A percentile compares a stretch with the other conserved stretches of the same genome.
Conservation (phyloP, 345 rosid species). For the Isatis tinctoria region DNA sequence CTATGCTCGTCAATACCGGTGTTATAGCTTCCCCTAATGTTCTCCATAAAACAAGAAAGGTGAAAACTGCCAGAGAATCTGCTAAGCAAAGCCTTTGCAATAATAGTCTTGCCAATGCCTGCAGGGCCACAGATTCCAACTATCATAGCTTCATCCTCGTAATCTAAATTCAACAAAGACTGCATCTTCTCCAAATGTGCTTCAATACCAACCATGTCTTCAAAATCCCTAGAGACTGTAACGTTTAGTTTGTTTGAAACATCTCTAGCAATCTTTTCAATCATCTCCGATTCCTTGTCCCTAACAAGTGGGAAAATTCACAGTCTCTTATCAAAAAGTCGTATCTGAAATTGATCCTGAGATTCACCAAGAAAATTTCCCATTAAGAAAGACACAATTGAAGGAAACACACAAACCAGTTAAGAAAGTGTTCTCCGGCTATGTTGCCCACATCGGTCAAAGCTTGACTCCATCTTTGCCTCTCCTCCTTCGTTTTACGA, state of each 20-base stretch:
- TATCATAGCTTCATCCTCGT: background rate
- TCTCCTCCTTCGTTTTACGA: background rate
- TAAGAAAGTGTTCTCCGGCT: background rate
- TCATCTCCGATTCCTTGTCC: constrained; percentile 7
- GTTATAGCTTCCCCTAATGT: background rate
- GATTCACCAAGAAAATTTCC: too few relatives aligned
- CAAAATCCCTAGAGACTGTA: background rate
- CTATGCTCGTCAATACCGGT: too few relatives aligned
- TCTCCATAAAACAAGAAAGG: background rate
- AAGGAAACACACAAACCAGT: background rate
- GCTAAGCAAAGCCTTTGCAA: background rate
- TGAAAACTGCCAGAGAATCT: background rate
- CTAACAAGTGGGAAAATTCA: background rate
- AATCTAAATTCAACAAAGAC: background rate
- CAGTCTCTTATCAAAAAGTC: too few relatives aligned
- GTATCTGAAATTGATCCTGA: too few relatives aligned
- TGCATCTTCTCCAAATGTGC: background rate
- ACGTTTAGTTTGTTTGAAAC: background rate
- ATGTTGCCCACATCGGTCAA: background rate
- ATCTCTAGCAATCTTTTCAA: constrained; percentile 9
- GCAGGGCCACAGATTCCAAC: constrained; percentile 5
- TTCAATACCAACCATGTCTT: constrained; percentile 12
- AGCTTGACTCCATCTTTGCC: background rate
- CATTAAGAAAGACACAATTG: too few relatives aligned
- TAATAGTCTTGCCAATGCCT: constrained; percentile 20